Base-by-base conservation (phyloP, 768 basidiomycete genomes). In the Ramaria sp. region DNA sequence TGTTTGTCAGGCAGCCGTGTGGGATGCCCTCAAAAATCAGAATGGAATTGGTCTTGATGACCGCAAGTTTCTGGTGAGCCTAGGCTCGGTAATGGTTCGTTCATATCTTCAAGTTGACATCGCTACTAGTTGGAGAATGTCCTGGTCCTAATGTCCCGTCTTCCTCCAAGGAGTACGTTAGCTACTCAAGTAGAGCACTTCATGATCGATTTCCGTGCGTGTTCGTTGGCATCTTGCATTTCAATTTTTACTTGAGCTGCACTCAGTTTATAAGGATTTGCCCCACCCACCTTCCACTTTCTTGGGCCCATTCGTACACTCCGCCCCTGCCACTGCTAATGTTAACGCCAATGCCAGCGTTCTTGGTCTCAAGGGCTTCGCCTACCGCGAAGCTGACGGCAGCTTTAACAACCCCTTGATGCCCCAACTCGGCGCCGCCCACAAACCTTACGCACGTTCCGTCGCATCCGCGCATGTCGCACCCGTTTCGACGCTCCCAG, bases 201-300 rank as follows among this genome's bases (percentile, higher is more conserved):
- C 52, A 69, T 78, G 53, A 79, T 87, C 42, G 69, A 68, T 52
- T 65, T 81, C 47, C 69, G 85, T 86, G 63, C 62, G 83, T 71
- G n/a, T 24, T n/a, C 9, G 42, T 50, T 22, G 37, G 18, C 37
- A 45, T 39, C 44, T 51, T 36, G 20, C 51, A 25, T 55, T 34
- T n/a, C n/a, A 34, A 9, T 8, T 34, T 34, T 9, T 34, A 34
- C 56, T 48, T 56, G 39, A 41, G 57, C 28, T 57, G 47, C 20
- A 30, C 57, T 39, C 64, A 85, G 83, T 88, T 39, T 88, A 82
- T 72, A 80, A 83, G 57, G 88, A 88, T 65, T 76, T 91, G 34
- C 85, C 86, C 3, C 88, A 88, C 58, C 87, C 87, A 4, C 81
- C 85, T 9, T 67, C 65, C 48, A 71, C 70, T 10, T 85, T 79